Conservation (phyloP, 1,284 basidiomycete species). For the Ganoderma multipileum region DNA sequence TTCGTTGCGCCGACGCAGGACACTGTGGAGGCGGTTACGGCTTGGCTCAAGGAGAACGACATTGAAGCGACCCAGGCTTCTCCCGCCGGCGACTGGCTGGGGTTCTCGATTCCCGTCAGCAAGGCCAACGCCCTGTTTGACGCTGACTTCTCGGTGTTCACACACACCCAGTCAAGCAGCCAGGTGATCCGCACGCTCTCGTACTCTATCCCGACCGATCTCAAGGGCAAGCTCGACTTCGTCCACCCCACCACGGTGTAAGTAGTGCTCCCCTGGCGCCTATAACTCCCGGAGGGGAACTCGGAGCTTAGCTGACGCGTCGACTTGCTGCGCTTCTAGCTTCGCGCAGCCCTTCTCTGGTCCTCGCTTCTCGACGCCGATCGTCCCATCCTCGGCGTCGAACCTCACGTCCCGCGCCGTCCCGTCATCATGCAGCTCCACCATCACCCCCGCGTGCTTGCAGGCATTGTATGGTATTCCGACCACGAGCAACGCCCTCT, state of each 20-base stretch:
- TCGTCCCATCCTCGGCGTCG: slow-evolving; percentile 2
- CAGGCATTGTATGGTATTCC: slow-evolving; percentile 56
- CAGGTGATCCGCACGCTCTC: slow-evolving; percentile 45
- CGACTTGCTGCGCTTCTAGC: slow-evolving; percentile 11
- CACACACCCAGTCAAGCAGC: slow-evolving; percentile 42
- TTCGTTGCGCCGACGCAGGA: slow-evolving; percentile 46
- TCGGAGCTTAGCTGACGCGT: neutral
- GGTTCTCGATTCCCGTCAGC: slow-evolving; percentile 45
- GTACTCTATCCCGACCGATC: slow-evolving; percentile 49
- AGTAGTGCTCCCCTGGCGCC: slow-evolving; percentile 1
- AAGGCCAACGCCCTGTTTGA: slow-evolving; percentile 47
- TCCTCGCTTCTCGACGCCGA: slow-evolving; percentile 20
- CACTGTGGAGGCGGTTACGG: slow-evolving; percentile 43
- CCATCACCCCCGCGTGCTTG: slow-evolving; percentile 62
- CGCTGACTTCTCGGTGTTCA: slow-evolving; percentile 47
- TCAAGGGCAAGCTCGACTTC: slow-evolving; percentile 46
- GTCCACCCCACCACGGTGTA: slow-evolving; percentile 49
- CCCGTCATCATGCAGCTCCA: slow-evolving; percentile 44
- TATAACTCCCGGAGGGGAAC: slow-evolving; percentile 1
- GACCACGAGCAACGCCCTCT: slow-evolving; percentile 51
- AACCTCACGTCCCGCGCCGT: slow-evolving; percentile 33
- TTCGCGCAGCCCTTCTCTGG: slow-evolving; percentile 30
- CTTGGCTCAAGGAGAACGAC: slow-evolving; percentile 48
- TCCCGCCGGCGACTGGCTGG: slow-evolving; percentile 50
- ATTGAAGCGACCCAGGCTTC: slow-evolving; percentile 41